Base-by-base conservation (phyloP, 345 rosid genomes). In the Limnanthes douglasii region DNA sequence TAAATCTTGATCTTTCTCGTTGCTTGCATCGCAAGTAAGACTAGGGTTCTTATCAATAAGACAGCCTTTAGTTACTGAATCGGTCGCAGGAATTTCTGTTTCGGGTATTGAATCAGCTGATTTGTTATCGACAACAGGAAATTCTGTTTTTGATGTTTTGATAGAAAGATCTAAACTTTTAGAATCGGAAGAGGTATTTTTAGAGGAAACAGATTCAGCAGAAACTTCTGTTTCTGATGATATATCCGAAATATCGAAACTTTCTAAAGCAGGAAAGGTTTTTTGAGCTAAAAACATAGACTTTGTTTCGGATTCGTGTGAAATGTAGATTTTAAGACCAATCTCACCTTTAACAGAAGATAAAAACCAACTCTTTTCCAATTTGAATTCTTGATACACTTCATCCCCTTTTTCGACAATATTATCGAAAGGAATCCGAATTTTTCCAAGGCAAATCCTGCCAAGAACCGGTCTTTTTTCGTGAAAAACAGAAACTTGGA, bases 311-410 rank as follows among this genome's bases (percentile, higher is more conserved):
- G 65, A 26, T 39, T 56, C 47, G 2, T 41, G 39, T 11, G 60
- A 54, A 27, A 51, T 46, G 39, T 51, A 70, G 38, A 65, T 15
- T 29, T 48, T 54, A 16, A 68, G 64, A 37, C 76, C 85, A 52
- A 71, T 60, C 54, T 75, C 70, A 49, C 79, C 79, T 50, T 68
- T 62, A 31, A 57, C 64, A 44, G 66, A 24, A 24, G 61, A 58
- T 23, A 65, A 48, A 36, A 65, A 51, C 52, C 57, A 57, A 30
- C 56, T 69, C 48, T 41, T 67, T 60, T 61, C 68, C 39, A 66
- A 50, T 1, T 43, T 28, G 43, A 63, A 61, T 22, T 59, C 55
- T 21, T 72, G 70, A 40, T 61, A 61, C 29, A 68, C 79, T 54
- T 67, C 73, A 25, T 68, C 68, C 8, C 63, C 75, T 50, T 65